A percentile compares a stretch with the other conserved stretches of the same genome.
Evolutionary conservation across 352 stramenopile species (phyloP).

Genomic region (Phytophthora ohioensis): DNA sequence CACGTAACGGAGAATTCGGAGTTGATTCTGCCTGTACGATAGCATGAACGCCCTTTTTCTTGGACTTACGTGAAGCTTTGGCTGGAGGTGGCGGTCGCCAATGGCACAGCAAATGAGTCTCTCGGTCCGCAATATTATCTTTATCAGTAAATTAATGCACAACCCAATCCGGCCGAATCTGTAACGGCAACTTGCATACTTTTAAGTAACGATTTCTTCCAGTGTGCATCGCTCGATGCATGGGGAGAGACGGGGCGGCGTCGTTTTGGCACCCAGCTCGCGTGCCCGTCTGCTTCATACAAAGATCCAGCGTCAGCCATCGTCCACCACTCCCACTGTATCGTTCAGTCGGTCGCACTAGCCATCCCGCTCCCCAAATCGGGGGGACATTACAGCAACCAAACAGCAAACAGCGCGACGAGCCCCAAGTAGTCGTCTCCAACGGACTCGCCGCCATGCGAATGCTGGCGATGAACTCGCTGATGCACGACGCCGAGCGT

Average conservation of each 20-base stretch:
- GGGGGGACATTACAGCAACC: constrained; percentile 8
- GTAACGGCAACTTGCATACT: background rate
- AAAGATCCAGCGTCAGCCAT: background rate
- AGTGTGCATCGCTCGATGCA: constrained; percentile 6
- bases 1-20: background rate
- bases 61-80: constrained; percentile 13
- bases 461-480: constrained; percentile 44
- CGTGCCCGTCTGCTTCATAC: background rate
- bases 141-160: too few relatives aligned
- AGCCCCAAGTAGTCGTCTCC: background rate
- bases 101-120: background rate
- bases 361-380: constrained; percentile 4
- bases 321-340: background rate
- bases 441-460: constrained; percentile 22
- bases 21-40: constrained; percentile 30
- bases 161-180: background rate
- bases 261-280: constrained; percentile 4
- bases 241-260: constrained; percentile 5
- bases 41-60: constrained; percentile 19
- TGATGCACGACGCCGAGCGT: constrained; percentile 32
- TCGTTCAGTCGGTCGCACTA: constrained; percentile 7
- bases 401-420: constrained; percentile 32
- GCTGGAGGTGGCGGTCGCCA: background rate
- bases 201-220: constrained; percentile 9
- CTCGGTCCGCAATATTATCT: too few relatives aligned